These are phyloP conservation scores for Fusarium palustre DNA, from an alignment of 2,329 filamentous ascomycete species.

Conservation along the genomic window DNA sequence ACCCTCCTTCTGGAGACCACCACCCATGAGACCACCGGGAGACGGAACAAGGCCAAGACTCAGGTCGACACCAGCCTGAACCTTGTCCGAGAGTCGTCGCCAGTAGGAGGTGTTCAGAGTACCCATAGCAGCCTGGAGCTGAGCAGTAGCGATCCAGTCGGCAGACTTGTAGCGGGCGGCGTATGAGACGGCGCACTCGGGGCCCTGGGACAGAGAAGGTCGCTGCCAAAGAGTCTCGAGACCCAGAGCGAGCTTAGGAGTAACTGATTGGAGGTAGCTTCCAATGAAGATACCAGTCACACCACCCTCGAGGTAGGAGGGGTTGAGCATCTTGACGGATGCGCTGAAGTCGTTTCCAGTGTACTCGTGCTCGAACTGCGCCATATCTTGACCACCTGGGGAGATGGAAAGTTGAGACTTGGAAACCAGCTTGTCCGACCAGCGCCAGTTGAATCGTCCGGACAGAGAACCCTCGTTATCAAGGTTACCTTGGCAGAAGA, in stretches of 20 bases:
- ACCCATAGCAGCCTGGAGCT: conserved; percentile 84
- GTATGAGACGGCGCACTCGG: conserved; percentile 92
- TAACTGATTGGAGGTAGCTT: conserved; percentile 94
- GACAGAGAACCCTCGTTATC: conserved; percentile 92
- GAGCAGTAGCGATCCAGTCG: conserved; percentile 93
- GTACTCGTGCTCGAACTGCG: conserved; percentile 96
- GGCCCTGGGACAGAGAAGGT: conserved; percentile 82
- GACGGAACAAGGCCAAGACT: conserved; percentile 83
- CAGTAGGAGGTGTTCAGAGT: conserved; percentile 93
- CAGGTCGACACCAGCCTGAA: conserved; percentile 95
- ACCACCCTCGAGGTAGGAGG: conserved; percentile 91
- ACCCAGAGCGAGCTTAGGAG: conserved; percentile 85
- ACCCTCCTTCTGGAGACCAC: conserved; percentile 83
- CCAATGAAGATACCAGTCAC: conserved; percentile 95
- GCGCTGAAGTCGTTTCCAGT: conserved; percentile 92
- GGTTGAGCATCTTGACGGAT: conserved; percentile 93
- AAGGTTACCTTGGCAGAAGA: conserved; percentile 94
- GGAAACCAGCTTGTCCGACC: conserved; percentile 81
- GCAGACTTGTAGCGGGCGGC: conserved; percentile 89
- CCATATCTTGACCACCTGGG: conserved; percentile 83
- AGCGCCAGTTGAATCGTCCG: conserved; percentile 93
- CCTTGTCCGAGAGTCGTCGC: conserved; percentile 90
- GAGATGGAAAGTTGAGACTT: conserved; percentile 91
- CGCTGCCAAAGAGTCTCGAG: conserved; percentile 96
- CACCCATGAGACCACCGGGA: conserved; percentile 78